phyloP scores from a whole-genome alignment of 257 asterid genomes.

The Hygrophila difformis region DNA sequence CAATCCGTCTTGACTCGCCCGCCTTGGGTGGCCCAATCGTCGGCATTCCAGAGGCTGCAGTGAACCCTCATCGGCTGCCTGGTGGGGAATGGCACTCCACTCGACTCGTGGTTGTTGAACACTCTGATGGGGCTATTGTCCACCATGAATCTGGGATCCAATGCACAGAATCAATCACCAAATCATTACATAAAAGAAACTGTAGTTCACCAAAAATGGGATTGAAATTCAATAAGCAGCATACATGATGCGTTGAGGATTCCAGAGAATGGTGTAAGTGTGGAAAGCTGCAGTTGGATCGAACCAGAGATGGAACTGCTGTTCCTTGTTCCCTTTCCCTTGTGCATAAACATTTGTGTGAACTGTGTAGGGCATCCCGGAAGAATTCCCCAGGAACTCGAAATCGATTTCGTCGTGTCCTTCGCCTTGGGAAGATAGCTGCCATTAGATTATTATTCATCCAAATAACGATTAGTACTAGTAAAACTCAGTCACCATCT shows the following conservation, averaged over 20 bases:
- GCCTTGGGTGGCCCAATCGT: no score
- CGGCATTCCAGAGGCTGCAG: constrained; percentile 37
- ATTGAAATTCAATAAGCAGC: no score
- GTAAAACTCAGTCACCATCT: no score
- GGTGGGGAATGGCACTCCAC: constrained; percentile 26
- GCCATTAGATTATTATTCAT: no score
- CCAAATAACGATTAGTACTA: no score
- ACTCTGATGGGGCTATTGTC: constrained; percentile 36
- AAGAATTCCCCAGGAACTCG: constrained; percentile 26
- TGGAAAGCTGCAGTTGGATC: constrained; percentile 21
- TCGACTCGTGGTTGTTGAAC: constrained; percentile 21
- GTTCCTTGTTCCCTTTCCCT: constrained; percentile 29
- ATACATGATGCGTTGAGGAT: constrained; percentile 28
- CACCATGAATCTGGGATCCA: constrained; percentile 18
- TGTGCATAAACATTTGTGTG: constrained; percentile 24
- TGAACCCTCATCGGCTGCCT: constrained; percentile 30
- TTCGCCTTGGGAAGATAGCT: constrained; percentile 15
- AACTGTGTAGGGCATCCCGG: constrained; percentile 24
- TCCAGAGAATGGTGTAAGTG: constrained; percentile 28
- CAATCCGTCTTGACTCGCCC: no score
- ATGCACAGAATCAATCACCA: no score
- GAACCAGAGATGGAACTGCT: no score
- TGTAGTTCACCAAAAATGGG: no score
- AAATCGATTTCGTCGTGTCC: constrained; percentile 24
- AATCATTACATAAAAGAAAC: no score